These are phyloP conservation scores for Ustilago hordei DNA, from an alignment of 1,284 basidiomycete genomes.

Conservation along the genomic window DNA sequence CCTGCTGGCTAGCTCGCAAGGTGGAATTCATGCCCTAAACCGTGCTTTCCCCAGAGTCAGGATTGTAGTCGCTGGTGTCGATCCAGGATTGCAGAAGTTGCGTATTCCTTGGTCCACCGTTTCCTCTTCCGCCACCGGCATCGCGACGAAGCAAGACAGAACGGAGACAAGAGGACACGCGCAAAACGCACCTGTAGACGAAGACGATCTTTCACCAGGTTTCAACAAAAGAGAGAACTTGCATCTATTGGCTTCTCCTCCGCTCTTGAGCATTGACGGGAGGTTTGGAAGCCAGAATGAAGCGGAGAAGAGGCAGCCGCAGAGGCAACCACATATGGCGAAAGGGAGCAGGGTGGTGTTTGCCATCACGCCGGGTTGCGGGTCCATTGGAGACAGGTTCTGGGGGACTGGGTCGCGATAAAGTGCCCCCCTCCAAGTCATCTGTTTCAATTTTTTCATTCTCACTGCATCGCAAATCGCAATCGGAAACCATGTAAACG, in stretches of 20 bases:
- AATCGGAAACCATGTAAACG: not conserved
- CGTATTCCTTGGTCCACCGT: slow-evolving; percentile 47
- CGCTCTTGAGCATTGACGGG: slow-evolving; percentile 24
- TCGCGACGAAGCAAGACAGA: slow-evolving; percentile 15
- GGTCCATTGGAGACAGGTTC: slow-evolving; percentile 66
- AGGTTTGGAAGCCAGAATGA: slow-evolving; percentile 11
- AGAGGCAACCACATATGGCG: slow-evolving; percentile 19
- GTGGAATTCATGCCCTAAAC: slow-evolving; percentile 81
- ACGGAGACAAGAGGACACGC: not conserved
- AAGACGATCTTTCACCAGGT: slow-evolving; percentile 38
- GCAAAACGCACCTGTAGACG: slow-evolving; percentile 29
- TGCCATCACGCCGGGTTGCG: slow-evolving; percentile 65
- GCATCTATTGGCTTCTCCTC: slow-evolving; percentile 33
- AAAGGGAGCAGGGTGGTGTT: slow-evolving; percentile 56
- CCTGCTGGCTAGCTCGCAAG: slow-evolving; percentile 84
- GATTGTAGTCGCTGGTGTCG: slow-evolving; percentile 64
- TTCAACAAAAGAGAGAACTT: slow-evolving; percentile 25
- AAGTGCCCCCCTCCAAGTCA: not conserved
- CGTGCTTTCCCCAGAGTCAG: slow-evolving; percentile 79
- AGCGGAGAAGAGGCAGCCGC: not conserved
- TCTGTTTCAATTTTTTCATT: not conserved
- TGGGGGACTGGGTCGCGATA: slow-evolving; percentile 57
- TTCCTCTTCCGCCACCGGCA: not conserved
- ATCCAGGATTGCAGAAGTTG: slow-evolving; percentile 61
- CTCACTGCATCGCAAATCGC: slow-evolving; percentile 5